phyloP scores from a whole-genome alignment of 2,329 filamentous ascomycete species.

The Bipolaris gigantea region DNA sequence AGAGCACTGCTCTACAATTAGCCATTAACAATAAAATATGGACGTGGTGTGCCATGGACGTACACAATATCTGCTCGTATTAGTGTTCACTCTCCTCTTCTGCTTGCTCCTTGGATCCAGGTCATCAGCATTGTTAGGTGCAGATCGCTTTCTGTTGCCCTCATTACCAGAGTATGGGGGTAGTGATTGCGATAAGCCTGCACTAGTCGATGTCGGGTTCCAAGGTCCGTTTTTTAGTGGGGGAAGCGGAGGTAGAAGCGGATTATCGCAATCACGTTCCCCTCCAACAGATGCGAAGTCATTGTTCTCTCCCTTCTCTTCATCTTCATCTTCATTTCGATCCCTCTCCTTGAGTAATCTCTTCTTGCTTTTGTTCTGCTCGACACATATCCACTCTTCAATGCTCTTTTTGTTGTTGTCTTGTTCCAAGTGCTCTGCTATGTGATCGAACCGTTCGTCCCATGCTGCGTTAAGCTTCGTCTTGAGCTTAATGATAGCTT shows the following conservation, averaged over 20 bases:
- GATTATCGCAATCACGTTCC: background rate
- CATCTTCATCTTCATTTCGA: constrained; percentile 23
- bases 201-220: background rate
- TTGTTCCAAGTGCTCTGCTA: constrained; percentile 70
- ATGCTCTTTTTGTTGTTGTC: constrained; percentile 55
- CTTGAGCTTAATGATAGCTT: constrained; percentile 55
- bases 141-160: background rate
- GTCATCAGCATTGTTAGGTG: background rate
- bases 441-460: constrained; percentile 70
- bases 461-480: constrained; percentile 58
- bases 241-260: background rate
- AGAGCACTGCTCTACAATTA: background rate
- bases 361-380: constrained; percentile 43
- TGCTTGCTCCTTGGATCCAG: background rate
- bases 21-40: background rate
- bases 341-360: constrained; percentile 26
- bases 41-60: background rate
- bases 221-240: background rate
- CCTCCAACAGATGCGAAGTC: constrained; percentile 11
- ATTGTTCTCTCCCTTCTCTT: constrained; percentile 11
- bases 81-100: background rate
- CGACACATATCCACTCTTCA: constrained; percentile 57
- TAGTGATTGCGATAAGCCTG: background rate
- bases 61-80: background rate
- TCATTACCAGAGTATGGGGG: background rate